Percentiles rank a stretch among this genome's conserved stretches.
phyloP scores from a whole-genome alignment of 139 green algal genomes.

The Chara braunii region DNA sequence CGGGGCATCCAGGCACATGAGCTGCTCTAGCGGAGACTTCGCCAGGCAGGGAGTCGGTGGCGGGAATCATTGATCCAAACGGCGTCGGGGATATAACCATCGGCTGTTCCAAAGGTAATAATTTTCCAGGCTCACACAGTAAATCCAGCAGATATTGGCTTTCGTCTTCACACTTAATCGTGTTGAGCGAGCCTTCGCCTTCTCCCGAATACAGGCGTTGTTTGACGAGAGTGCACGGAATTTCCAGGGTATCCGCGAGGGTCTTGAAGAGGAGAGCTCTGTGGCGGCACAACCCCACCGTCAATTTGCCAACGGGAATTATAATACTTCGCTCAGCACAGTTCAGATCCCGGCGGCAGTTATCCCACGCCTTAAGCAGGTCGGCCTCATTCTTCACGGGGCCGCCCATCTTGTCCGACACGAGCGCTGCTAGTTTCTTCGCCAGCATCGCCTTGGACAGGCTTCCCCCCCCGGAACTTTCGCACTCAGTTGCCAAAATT shows the following conservation, averaged over 20 bases:
- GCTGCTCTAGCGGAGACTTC: too few relatives aligned
- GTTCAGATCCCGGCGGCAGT: background rate
- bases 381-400: background rate
- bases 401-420: background rate
- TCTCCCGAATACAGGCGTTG: background rate
- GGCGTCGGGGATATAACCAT: background rate
- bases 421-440: background rate
- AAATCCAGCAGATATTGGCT: background rate
- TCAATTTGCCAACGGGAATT: constrained; percentile 10
- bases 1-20: too few relatives aligned
- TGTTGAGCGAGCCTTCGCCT: background rate
- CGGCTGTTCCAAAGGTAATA: background rate
- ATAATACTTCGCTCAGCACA: background rate
- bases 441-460: background rate
- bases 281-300: constrained; percentile 26
- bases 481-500: background rate
- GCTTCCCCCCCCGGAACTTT: background rate
- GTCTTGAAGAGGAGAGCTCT: constrained; percentile 35
- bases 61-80: too few relatives aligned
- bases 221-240: background rate
- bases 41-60: too few relatives aligned
- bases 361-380: background rate
- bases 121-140: background rate
- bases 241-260: background rate
- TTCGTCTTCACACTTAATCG: background rate